Conservation (phyloP, 148 eudicot species). For the Heliamphora exappendiculata region DNA sequence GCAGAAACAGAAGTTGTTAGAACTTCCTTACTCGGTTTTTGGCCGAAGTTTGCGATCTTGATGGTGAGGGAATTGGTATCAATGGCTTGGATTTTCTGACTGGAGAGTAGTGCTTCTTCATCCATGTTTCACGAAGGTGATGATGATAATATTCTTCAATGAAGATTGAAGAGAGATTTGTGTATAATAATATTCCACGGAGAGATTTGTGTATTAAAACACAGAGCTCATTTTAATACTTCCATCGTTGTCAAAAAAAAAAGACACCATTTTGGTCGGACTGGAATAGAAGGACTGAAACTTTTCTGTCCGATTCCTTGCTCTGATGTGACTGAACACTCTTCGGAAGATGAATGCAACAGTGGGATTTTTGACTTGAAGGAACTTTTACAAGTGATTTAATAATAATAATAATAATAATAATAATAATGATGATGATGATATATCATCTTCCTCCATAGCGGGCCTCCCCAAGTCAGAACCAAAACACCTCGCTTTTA, state of each 20-base stretch:
- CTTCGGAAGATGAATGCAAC: conserved; percentile 38
- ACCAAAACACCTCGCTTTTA: not conserved
- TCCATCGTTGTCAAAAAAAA: not conserved
- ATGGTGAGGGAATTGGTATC: conserved; percentile 31
- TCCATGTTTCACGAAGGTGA: conserved; percentile 20
- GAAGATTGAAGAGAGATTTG: not conserved
- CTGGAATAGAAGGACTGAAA: conserved; percentile 3
- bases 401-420: no score
- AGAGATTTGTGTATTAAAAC: not conserved
- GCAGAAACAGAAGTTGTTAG: conserved; percentile 13
- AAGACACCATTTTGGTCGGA: not conserved
- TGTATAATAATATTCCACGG: not conserved
- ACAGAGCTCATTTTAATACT: conserved; percentile 2
- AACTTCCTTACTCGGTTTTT: conserved; percentile 13
- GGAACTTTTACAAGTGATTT: conserved; percentile 26
- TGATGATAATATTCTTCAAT: not conserved
- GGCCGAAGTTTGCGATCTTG: conserved; percentile 26
- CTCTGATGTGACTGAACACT: conserved; percentile 20
- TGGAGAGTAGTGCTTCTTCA: conserved; percentile 21
- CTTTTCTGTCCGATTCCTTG: conserved; percentile 12
- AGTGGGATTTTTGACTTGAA: conserved; percentile 25
- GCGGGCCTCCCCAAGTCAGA: conserved; percentile 29
- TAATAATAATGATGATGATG: no score
- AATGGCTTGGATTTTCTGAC: conserved; percentile 13
- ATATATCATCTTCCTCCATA: conserved; percentile 28